Evolutionary conservation across 108 stramenopile species (phyloP).

Genomic region (Craspedostauros australis): DNA sequence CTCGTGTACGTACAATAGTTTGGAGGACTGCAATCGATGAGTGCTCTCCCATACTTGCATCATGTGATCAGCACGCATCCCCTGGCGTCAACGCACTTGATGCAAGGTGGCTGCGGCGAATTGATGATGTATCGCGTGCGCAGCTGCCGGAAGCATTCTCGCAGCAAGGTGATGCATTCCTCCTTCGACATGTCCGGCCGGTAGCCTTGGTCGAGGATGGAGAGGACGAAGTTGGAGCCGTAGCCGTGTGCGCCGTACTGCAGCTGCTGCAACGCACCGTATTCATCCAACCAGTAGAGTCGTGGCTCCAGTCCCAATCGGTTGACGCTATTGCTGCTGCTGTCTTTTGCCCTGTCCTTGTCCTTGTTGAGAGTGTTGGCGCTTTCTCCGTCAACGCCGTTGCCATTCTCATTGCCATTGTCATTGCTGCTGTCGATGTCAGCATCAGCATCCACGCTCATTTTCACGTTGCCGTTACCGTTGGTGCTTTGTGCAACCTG

Average conservation of each 20-base stretch:
- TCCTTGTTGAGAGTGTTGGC: not conserved
- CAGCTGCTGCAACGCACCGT: constrained; percentile 62
- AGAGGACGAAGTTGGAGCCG: constrained; percentile 61
- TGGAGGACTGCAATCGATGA: no score
- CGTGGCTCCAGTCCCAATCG: constrained; percentile 20
- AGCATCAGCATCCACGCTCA: constrained; percentile 1
- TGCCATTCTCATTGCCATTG: constrained; percentile 14
- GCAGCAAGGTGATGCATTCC: constrained; percentile 44
- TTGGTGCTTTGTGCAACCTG: no score
- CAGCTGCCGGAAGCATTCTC: constrained; percentile 65
- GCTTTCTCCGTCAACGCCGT: not conserved
- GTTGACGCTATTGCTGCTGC: not conserved
- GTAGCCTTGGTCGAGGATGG: constrained; percentile 66
- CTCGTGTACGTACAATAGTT: no score
- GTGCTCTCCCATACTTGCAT: no score
- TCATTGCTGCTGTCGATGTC: constrained; percentile 30
- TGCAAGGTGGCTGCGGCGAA: constrained; percentile 59
- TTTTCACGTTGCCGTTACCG: no score
- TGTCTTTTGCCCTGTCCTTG: not conserved
- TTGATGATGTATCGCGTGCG: constrained; percentile 64
- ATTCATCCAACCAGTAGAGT: constrained; percentile 76
- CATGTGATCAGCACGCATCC: constrained; percentile 30
- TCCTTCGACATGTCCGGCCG: constrained; percentile 37
- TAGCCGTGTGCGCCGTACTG: constrained; percentile 70
- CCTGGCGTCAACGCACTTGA: constrained; percentile 64